A percentile compares a stretch with the other conserved stretches of the same genome.
Conservation (phyloP, 768 basidiomycete genomes). For the Suillus cothurnatus region DNA sequence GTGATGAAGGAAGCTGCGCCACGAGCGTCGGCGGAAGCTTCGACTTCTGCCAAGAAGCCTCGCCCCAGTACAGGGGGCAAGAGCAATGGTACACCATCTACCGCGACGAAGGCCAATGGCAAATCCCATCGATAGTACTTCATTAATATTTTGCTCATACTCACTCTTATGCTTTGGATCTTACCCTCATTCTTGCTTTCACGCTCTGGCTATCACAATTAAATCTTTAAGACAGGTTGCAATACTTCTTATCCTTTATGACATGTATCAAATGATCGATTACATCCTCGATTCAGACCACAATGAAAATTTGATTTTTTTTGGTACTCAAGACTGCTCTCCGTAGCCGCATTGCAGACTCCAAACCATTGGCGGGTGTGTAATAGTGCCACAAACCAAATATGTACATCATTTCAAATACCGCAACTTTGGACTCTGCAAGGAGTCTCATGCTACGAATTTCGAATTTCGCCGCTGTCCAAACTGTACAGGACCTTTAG, state of each 20-base stretch:
- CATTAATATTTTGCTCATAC: slow-evolving; percentile 3
- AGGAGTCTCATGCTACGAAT: too few relatives aligned
- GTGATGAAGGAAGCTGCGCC: slow-evolving; percentile 82
- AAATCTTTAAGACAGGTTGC: slow-evolving; percentile 25
- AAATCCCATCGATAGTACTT: slow-evolving; percentile 58
- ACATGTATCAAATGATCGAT: slow-evolving; percentile 1
- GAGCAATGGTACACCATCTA: slow-evolving; percentile 53
- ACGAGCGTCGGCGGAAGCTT: slow-evolving; percentile 48
- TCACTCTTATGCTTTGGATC: slow-evolving; percentile 18
- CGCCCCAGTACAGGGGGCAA: slow-evolving; percentile 51
- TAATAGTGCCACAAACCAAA: too few relatives aligned
- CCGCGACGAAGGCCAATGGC: slow-evolving; percentile 56
- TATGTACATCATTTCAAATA: too few relatives aligned
- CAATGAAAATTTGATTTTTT: background rate
- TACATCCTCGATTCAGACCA: background rate
- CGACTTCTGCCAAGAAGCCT: slow-evolving; percentile 57
- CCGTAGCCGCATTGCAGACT: too few relatives aligned
- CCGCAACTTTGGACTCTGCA: too few relatives aligned
- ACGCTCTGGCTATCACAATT: slow-evolving; percentile 19
- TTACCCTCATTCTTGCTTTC: slow-evolving; percentile 15
- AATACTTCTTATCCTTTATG: slow-evolving; percentile 25
- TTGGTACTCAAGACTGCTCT: too few relatives aligned
- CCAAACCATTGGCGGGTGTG: too few relatives aligned
- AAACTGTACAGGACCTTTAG: too few relatives aligned
- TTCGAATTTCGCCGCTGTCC: too few relatives aligned